A percentile compares a stretch with the other conserved stretches of the same genome.
Conservation (phyloP, 257 asterid species). For the Oldenlandia corymbosa region DNA sequence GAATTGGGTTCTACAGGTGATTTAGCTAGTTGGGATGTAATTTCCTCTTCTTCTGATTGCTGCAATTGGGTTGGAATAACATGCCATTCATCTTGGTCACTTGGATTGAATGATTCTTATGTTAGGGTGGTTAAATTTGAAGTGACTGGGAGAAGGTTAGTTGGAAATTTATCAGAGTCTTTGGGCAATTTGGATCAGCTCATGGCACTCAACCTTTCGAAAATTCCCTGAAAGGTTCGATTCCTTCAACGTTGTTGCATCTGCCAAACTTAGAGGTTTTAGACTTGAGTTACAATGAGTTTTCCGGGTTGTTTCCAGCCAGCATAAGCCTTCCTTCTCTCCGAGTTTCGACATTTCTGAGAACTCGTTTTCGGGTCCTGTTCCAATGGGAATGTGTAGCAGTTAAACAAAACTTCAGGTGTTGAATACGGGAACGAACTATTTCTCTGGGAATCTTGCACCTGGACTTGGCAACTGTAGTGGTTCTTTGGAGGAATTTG, state of each 20-base stretch:
- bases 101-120: too few relatives aligned
- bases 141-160: neutral
- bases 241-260: neutral
- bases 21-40: slow-evolving; percentile 39
- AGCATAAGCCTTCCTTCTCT: slow-evolving; percentile 2
- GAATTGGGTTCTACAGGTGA: slow-evolving; percentile 26
- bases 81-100: too few relatives aligned
- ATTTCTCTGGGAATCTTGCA: neutral
- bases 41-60: slow-evolving; percentile 45
- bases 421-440: neutral
- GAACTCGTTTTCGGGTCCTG: neutral
- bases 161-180: slow-evolving; percentile 2
- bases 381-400: neutral
- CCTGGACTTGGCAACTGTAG: neutral
- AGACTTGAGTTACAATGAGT: neutral
- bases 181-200: slow-evolving; percentile 12
- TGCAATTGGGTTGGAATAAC: slow-evolving; percentile 64
- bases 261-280: slow-evolving; percentile 5
- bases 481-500: neutral
- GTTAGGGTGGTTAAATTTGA: neutral
- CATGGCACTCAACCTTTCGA: neutral
- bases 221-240: neutral
- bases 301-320: neutral
- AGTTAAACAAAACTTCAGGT: neutral
- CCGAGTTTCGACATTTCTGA: neutral